Conservation (phyloP, 2,329 filamentous ascomycete genomes). For the Didymella sp. region DNA sequence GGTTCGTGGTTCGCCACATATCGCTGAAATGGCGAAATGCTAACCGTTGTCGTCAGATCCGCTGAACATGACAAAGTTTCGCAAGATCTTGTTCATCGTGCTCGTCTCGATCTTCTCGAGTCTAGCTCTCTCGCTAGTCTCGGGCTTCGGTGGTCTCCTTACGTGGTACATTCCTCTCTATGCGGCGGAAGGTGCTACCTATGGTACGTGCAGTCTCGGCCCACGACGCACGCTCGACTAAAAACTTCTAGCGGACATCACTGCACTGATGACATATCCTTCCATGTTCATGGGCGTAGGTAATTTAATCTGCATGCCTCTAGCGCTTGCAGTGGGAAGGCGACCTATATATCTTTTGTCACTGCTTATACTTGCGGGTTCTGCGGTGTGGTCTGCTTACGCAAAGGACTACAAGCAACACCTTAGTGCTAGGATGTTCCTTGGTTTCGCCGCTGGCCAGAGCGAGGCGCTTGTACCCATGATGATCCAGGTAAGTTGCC, state of each 20-base stretch:
- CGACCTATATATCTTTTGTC: background rate
- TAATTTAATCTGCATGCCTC: background rate
- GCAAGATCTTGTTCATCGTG: background rate
- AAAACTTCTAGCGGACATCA: background rate
- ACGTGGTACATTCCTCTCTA: background rate
- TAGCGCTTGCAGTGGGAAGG: background rate
- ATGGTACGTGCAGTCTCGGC: background rate
- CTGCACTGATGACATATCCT: background rate
- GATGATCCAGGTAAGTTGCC: slow-evolving; percentile 41
- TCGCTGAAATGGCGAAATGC: background rate
- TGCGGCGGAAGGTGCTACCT: background rate
- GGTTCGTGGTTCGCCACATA: background rate
- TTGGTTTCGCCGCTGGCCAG: slow-evolving; percentile 53
- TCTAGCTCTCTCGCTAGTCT: background rate
- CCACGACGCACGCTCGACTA: background rate
- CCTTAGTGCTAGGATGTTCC: slow-evolving; percentile 48
- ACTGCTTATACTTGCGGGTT: background rate
- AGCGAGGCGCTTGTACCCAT: slow-evolving; percentile 54
- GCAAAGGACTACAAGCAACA: slow-evolving; percentile 36
- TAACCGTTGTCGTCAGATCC: background rate
- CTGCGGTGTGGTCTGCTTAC: background rate
- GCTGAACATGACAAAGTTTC: background rate
- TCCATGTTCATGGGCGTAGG: background rate
- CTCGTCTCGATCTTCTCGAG: background rate
- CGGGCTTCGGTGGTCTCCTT: background rate